Base-by-base conservation (phyloP, 78 protist species). In the Dictyostelium firmibasis region DNA sequence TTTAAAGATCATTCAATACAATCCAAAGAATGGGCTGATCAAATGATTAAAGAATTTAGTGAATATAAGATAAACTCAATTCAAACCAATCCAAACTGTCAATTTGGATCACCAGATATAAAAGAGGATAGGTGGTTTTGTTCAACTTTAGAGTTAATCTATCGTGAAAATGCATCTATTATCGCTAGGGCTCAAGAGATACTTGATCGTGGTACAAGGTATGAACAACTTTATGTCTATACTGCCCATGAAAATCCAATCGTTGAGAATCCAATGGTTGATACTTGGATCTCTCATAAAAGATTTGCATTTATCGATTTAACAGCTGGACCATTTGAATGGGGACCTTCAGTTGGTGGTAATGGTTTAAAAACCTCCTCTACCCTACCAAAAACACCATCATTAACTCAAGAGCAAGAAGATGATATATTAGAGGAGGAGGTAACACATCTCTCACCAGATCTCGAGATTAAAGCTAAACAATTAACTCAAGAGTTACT, bases 311-410 rank as follows among this genome's bases (percentile, higher is more conserved):
- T 92, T 53, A 83, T 92, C 0, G 96, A 92, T 79, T 23, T 92
- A 9, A 92, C 96, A 1, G 96, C 96, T 4, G 96, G 96, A n/a
- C 96, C 96, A 7, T 81, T 92, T 33, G 83, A 47, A 43, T 92
- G 96, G 96, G 96, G 96, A 35, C 91, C 96, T 3, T 69, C 96
- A 0, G 83, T 89, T 3, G 87, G 87, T 47, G 94, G 94, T 25
- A 89, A 53, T 69, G 94, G 94, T 33, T 47, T 89, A 35, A 89
- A 89, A 67, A 69, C 85, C 3, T 18, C 31, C 1, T 7, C 60
- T 3, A 69, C 94, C 0, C 83, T 89, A 5, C 94, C 94, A 27
- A 81, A 9, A 23, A 41, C 77, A 23, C 94, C 94, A 62, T n/a
- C 10, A 4, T 8, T 38, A 11, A 31, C 50, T 38, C 72, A 72